Evolutionary conservation across 2,329 filamentous ascomycete genomes (phyloP).

Genomic region (Fusarium tanahbumbuense): DNA sequence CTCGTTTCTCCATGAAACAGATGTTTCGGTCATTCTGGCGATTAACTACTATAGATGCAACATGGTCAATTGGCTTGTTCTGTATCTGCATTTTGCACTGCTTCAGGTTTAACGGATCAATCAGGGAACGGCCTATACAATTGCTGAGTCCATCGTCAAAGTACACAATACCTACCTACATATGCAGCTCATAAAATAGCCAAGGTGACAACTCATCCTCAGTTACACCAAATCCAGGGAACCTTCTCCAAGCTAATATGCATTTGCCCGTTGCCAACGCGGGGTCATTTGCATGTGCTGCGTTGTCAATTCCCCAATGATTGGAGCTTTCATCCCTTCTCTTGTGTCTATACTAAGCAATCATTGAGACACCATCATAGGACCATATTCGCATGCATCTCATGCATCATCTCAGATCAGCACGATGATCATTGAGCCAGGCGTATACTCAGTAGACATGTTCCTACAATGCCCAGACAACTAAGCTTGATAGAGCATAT

Average conservation of each 20-base stretch:
- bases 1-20: background rate
- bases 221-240: background rate
- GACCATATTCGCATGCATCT: background rate
- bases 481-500: background rate
- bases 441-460: background rate
- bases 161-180: background rate
- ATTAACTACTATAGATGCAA: background rate
- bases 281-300: constrained; percentile 14
- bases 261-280: constrained; percentile 3
- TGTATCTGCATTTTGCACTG: background rate
- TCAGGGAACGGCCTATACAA: background rate
- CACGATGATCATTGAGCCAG: background rate
- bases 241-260: constrained; percentile 9
- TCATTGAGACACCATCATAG: background rate
- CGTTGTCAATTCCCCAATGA: constrained; percentile 13
- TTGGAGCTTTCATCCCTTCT: constrained; percentile 13
- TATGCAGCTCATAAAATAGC: constrained; percentile 4
- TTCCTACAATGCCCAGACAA: background rate
- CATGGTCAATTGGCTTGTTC: background rate
- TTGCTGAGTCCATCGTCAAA: background rate
- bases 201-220: constrained; percentile 37
- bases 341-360: background rate
- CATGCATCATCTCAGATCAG: background rate
- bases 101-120: background rate
- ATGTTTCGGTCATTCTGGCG: background rate